Evolutionary conservation across 2,329 filamentous ascomycete species (phyloP).

Genomic region (Neonectria faginata): DNA sequence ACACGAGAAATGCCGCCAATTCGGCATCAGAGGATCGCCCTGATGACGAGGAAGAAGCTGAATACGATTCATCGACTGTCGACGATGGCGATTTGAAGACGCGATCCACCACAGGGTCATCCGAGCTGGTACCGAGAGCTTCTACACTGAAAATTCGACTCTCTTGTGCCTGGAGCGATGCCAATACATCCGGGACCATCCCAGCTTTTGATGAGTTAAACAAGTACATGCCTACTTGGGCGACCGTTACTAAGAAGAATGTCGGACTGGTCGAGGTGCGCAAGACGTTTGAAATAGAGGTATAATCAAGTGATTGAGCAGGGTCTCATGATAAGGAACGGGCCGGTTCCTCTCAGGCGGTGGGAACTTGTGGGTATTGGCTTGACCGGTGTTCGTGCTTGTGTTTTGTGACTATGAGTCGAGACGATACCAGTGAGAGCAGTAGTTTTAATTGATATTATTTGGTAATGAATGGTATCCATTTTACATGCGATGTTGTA

Average conservation of each 20-base stretch:
- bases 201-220: constrained; percentile 86
- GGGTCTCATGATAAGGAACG: too few species aligned
- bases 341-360: not conserved
- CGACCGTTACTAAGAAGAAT: constrained; percentile 77
- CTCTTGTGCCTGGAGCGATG: constrained; percentile 89
- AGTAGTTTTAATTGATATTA: constrained; percentile 23
- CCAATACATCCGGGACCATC: constrained; percentile 76
- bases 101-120: constrained; percentile 14
- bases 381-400: not conserved
- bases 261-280: constrained; percentile 86
- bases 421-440: not conserved
- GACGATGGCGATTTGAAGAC: constrained; percentile 34
- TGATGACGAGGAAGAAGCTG: not conserved
- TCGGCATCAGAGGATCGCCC: not conserved
- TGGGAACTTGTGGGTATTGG: not conserved
- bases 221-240: constrained; percentile 84
- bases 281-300: constrained; percentile 63
- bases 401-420: not conserved
- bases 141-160: constrained; percentile 70
- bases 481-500: not conserved
- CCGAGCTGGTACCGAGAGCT: not conserved
- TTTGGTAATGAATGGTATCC: not conserved
- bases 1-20: constrained; percentile 36
- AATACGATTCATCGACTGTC: not conserved
- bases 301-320: not conserved